These are phyloP conservation scores for Penicillium sp. DNA, from an alignment of 2,329 filamentous ascomycete species.

Conservation along the genomic window DNA sequence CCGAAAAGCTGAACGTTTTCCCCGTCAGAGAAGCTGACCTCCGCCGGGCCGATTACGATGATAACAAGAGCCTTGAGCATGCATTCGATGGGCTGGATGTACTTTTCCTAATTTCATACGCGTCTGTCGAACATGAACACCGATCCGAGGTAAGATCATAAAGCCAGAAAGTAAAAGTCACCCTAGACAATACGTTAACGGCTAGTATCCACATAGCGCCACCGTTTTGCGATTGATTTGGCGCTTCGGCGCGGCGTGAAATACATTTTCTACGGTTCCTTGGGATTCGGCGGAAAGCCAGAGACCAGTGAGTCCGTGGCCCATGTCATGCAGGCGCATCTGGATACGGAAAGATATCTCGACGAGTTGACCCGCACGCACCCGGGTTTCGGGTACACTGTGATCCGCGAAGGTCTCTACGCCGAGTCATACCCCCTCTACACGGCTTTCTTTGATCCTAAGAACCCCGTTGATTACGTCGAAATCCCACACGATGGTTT, in stretches of 20 bases:
- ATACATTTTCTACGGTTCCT: slow-evolving; percentile 15
- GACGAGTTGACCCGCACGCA: neutral
- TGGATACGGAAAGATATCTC: slow-evolving; percentile 13
- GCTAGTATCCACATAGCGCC: neutral
- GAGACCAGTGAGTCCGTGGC: slow-evolving; percentile 3
- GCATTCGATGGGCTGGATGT: slow-evolving; percentile 5
- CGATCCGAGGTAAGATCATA: neutral
- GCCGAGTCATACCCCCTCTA: slow-evolving; percentile 54
- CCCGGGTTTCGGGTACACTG: slow-evolving; percentile 41
- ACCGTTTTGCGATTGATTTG: slow-evolving; percentile 7
- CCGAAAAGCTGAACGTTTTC: neutral
- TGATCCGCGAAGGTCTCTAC: slow-evolving; percentile 52
- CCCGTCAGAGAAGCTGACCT: neutral
- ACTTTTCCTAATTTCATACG: slow-evolving; percentile 8
- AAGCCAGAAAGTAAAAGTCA: neutral
- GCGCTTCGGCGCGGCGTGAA: slow-evolving; percentile 10
- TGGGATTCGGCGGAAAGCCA: slow-evolving; percentile 9
- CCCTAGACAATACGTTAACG: neutral
- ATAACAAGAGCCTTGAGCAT: slow-evolving; percentile 1
- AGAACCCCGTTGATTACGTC: slow-evolving; percentile 31
- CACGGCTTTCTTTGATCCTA: slow-evolving; percentile 45
- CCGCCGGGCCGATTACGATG: slow-evolving; percentile 6
- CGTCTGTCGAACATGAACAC: slow-evolving; percentile 3
- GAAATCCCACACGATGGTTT: slow-evolving; percentile 44
- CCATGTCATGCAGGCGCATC: slow-evolving; percentile 17